These are phyloP conservation scores for Vanrija sp. DNA, from an alignment of 1,284 basidiomycete genomes.

Conservation along the genomic window DNA sequence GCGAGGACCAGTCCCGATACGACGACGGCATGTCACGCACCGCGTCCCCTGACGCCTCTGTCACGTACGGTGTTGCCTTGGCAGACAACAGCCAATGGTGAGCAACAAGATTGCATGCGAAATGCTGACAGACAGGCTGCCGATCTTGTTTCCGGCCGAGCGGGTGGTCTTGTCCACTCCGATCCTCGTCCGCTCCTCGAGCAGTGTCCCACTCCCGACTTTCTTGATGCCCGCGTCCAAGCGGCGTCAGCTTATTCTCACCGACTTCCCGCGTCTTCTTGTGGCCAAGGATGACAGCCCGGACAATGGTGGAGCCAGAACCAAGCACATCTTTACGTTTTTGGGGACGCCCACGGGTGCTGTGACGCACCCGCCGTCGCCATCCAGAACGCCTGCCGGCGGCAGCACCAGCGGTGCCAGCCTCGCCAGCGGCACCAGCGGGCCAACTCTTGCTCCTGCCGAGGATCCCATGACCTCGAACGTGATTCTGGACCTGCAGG, in stretches of 20 bases:
- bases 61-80: slow-evolving; percentile 5
- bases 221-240: slow-evolving; percentile 47
- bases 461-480: slow-evolving; percentile 13
- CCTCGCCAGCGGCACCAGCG: not conserved
- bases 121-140: slow-evolving; percentile 5
- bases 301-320: slow-evolving; percentile 2
- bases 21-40: slow-evolving; percentile 3
- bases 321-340: slow-evolving; percentile 21
- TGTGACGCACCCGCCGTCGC: slow-evolving; percentile 2
- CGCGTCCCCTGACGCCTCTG: slow-evolving; percentile 1
- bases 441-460: slow-evolving; percentile 1
- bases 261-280: slow-evolving; percentile 54
- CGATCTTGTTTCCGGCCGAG: slow-evolving; percentile 45
- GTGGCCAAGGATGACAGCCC: slow-evolving; percentile 51
- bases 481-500: slow-evolving; percentile 33
- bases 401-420: not conserved
- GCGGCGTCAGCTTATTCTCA: slow-evolving; percentile 52
- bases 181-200: slow-evolving; percentile 42
- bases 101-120: not conserved
- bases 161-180: slow-evolving; percentile 43
- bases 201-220: slow-evolving; percentile 34
- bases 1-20: not conserved
- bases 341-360: not conserved
- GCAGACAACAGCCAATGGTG: slow-evolving; percentile 22
- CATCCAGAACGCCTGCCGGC: not conserved